Conservation (phyloP, 225 moss, liverwort and hornwort species). For the Marchantia polymorpha region DNA sequence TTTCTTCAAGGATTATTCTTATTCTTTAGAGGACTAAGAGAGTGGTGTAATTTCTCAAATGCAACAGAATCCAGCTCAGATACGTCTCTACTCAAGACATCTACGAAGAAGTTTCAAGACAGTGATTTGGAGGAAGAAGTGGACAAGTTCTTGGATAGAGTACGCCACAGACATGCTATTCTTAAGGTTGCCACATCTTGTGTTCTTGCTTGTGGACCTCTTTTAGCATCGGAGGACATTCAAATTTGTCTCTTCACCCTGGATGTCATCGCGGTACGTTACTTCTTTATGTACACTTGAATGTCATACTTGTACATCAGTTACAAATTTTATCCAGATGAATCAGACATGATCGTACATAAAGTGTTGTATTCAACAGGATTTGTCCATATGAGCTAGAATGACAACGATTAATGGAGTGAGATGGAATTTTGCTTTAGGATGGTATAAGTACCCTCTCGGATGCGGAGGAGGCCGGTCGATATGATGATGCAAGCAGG, state of each 20-base stretch:
- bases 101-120: not conserved
- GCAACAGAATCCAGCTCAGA: conserved; percentile 1
- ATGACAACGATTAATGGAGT: not conserved
- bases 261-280: conserved; percentile 65
- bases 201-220: conserved; percentile 69
- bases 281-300: not conserved
- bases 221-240: conserved; percentile 71
- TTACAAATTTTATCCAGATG: too few relatives aligned
- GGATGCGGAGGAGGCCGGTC: conserved; percentile 24
- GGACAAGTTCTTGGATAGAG: conserved; percentile 56
- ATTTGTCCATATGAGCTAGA: too few relatives aligned
- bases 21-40: not conserved
- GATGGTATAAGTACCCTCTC: conserved; percentile 40
- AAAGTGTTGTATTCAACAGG: too few relatives aligned
- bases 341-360: too few relatives aligned
- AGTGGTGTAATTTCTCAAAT: not conserved
- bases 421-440: conserved; percentile 16
- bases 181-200: conserved; percentile 66
- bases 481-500: conserved; percentile 32
- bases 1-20: not conserved
- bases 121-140: conserved; percentile 55
- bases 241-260: conserved; percentile 80
- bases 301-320: not conserved
- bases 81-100: not conserved
- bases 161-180: conserved; percentile 65